Percentiles rank a stretch among this genome's conserved stretches.
These are phyloP conservation scores for Botrytis sinoallii DNA, from an alignment of 2,329 filamentous ascomycete species.

Conservation along the genomic window DNA sequence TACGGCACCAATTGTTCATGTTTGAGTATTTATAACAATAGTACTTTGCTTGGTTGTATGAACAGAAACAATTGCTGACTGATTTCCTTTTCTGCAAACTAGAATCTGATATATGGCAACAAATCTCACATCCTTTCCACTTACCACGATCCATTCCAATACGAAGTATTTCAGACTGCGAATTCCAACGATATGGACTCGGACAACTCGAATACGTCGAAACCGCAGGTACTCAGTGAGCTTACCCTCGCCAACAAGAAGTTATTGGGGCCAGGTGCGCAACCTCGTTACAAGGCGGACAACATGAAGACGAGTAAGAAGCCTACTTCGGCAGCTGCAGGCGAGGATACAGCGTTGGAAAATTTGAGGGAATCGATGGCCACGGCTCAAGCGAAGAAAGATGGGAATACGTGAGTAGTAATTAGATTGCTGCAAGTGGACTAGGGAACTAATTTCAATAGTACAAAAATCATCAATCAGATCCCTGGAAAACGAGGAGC, in stretches of 20 bases:
- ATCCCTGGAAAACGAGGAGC: slow-evolving; percentile 28
- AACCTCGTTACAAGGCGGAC: slow-evolving; percentile 5
- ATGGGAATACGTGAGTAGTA: slow-evolving; percentile 45
- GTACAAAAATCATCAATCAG: slow-evolving; percentile 42
- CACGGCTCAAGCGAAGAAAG: slow-evolving; percentile 45
- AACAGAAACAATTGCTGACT: slow-evolving; percentile 11
- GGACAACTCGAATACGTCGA: neutral
- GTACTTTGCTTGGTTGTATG: slow-evolving; percentile 21
- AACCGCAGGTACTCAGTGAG: neutral
- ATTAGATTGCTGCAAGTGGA: slow-evolving; percentile 15
- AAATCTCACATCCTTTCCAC: slow-evolving; percentile 29
- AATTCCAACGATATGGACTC: slow-evolving; percentile 35
- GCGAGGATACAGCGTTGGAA: slow-evolving; percentile 50
- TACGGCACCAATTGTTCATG: neutral
- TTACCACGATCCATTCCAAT: slow-evolving; percentile 46
- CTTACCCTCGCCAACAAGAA: slow-evolving; percentile 17
- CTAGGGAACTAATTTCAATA: slow-evolving; percentile 38
- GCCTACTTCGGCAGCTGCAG: slow-evolving; percentile 40
- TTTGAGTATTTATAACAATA: slow-evolving; percentile 4
- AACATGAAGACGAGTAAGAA: slow-evolving; percentile 12
- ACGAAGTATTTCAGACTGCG: slow-evolving; percentile 56
- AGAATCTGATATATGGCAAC: slow-evolving; percentile 19
- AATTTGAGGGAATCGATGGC: slow-evolving; percentile 47
- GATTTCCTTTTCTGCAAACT: slow-evolving; percentile 13
- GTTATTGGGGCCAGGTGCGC: neutral